Base-by-base conservation (phyloP, 495 filamentous ascomycete species). In the Chaetomium fimeti region DNA sequence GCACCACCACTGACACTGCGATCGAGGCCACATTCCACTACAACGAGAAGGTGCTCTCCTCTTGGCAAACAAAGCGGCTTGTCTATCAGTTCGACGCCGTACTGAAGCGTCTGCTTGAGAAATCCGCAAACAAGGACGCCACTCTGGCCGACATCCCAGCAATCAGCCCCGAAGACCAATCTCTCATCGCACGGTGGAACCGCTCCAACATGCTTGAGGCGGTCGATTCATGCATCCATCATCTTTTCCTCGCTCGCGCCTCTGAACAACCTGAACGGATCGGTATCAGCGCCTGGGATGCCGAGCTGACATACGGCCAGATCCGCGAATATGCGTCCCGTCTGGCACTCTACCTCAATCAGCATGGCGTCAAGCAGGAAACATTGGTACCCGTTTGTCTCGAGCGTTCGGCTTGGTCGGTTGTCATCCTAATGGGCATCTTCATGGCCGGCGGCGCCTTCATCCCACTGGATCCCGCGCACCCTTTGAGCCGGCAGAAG, bases 211-310 rank as follows among this genome's bases (percentile, higher is more conserved):
- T 24, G 0, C 27, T 43, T 32, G 57, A 28, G n/a, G 56, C 40
- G 7, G 62, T 76, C 42, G 66, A 73, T 43, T 66, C 62, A 2
- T 74, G 71, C 18, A 76, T 77, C 58, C 76, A 79, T 45, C 66
- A 76, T 20, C 53, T 77, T 45, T 70, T 79, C 45, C 71, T 72
- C 11, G 64, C 78, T 24, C 76, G 78, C 54, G 72, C 75, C 5
- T 74, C 85, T 3, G 65, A 83, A 11, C 77, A 83, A 4, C 62
- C 62, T 0, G 11, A 68, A 2, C 53, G 52, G 12, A 13, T 51
- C 0, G 70, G 42, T 9, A 68, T 86, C n/a, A 80, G 73, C 51
- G 76, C 49, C 15, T 88, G 86, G 85, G 86, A 89, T 74, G 85
- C 82, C 22, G 76, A 66, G 47, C 71, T 89, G 60, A 84, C 83